Conservation (phyloP, 805 yeast genomes). For the Kazachstania kunashirensis region DNA sequence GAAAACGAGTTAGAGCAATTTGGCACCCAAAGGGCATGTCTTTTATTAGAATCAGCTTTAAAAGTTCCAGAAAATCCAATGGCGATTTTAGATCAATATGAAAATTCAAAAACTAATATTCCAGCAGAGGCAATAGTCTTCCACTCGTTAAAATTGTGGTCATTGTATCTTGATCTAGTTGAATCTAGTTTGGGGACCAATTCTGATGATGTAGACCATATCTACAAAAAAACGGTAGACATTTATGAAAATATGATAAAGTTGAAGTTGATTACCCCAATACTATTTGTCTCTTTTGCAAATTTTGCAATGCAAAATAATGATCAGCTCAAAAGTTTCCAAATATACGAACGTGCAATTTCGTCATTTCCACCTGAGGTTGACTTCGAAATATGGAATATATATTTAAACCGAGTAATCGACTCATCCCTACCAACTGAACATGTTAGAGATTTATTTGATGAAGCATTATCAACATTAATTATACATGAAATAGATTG, state of each 20-base stretch:
- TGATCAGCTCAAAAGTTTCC: slow-evolving; percentile 38
- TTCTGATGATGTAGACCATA: no score
- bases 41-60: slow-evolving; percentile 36
- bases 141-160: slow-evolving; percentile 61
- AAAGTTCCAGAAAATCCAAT: slow-evolving; percentile 31
- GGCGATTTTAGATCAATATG: slow-evolving; percentile 14
- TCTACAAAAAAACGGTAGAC: slow-evolving; percentile 19
- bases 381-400: slow-evolving; percentile 61
- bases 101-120: slow-evolving; percentile 13
- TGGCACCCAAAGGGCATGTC: slow-evolving; percentile 37
- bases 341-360: slow-evolving; percentile 62
- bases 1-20: slow-evolving; percentile 51
- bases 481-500: slow-evolving; percentile 34
- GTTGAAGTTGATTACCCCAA: slow-evolving; percentile 59
- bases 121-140: slow-evolving; percentile 52
- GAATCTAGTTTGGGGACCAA: slow-evolving; percentile 13
- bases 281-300: slow-evolving; percentile 57
- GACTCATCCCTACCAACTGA: slow-evolving; percentile 33
- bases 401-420: slow-evolving; percentile 49
- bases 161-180: slow-evolving; percentile 59
- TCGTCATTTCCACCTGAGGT: slow-evolving; percentile 37
- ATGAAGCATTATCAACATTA: slow-evolving; percentile 47
- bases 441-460: slow-evolving; percentile 64
- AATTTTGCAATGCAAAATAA: slow-evolving; percentile 42
- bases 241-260: slow-evolving; percentile 47